Percentiles rank a stretch among this genome's conserved stretches.
phyloP scores from a whole-genome alignment of 371 early-diverging fungal species.

The Mucor mucedo region DNA sequence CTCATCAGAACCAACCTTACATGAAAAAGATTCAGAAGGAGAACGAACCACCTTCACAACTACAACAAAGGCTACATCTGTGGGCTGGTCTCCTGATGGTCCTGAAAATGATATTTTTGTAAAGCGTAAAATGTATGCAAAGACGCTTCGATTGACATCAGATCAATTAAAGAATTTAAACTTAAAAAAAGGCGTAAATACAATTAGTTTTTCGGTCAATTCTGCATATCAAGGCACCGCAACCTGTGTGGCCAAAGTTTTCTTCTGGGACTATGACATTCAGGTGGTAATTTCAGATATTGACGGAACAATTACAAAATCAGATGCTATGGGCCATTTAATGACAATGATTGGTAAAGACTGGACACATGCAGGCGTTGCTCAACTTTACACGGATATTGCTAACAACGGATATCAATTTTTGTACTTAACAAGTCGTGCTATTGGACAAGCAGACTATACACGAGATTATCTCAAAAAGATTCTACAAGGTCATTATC shows the following conservation, averaged over 20 bases:
- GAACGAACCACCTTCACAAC: conserved; percentile 48
- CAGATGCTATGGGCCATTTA: conserved; percentile 96
- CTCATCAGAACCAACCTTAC: not conserved
- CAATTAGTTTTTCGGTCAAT: conserved; percentile 86
- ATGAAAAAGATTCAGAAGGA: not conserved
- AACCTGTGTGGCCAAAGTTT: conserved; percentile 81
- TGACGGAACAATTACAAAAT: conserved; percentile 99
- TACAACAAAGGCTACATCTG: conserved; percentile 49
- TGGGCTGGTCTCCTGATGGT: conserved; percentile 41
- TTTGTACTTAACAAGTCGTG: conserved; percentile 94
- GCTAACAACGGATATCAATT: conserved; percentile 95
- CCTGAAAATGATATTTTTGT: conserved; percentile 19
- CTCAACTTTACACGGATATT: conserved; percentile 95
- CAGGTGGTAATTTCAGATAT: conserved; percentile 98
- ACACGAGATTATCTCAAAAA: conserved; percentile 92
- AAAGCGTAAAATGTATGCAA: conserved; percentile 71
- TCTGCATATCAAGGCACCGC: conserved; percentile 79
- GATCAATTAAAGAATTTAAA: conserved; percentile 88
- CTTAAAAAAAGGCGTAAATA: conserved; percentile 89
- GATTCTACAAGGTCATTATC: conserved; percentile 87
- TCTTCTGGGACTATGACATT: conserved; percentile 86
- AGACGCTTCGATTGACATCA: conserved; percentile 88
- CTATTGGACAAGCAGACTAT: conserved; percentile 94
- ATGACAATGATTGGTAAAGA: conserved; percentile 98
- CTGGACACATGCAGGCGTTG: conserved; percentile 98